Evolutionary conservation across 2,329 filamentous ascomycete genomes (phyloP), one percentile per base, ranked within the genome.

Genomic region (Sclerotinia minor): DNA sequence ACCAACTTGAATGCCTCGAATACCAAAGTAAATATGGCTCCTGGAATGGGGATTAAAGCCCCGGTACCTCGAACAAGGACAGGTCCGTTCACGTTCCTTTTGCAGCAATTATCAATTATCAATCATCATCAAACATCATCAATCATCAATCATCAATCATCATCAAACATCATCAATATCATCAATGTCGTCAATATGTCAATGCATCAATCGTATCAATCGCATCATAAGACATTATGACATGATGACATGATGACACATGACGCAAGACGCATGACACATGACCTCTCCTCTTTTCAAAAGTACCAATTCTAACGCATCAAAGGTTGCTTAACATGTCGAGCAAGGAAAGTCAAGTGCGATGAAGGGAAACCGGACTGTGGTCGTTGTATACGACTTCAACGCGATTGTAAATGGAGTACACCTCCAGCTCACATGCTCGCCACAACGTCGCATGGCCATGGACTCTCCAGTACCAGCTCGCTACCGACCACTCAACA

Each of bases 291-390:
- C n/a, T 58, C 8, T 26, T 19, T 3, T 44, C n/a, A n/a, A 13
- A n/a, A 58, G n/a, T 26, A 19, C 49, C 45, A 19, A 38, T 61
- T 64, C 55, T 65, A 38, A 67, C 65, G 21, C 32, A 21, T 67
- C 29, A 38, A 50, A 26, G 88, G 87, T 3, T 90, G 86, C 72
- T 84, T 89, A 67, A 90, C 87, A 13, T 90, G 87, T 74, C 83
- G 88, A 61, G 88, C 86, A 76, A 81, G 87, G 66, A 90, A 90
- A 81, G 89, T 90, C 82, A 90, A 90, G 78, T 90, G 88, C 72
- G 87, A 90, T 73, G 88, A 90, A 77, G 82, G 83, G 24, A 89
- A 89, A 72, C 87, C 87, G 21, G 81, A 84, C 75, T 89, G 87
- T 87, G 80, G 80, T 17, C 68, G 76, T 15, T 78, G 76, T 61